Evolutionary conservation across 176 grass and related monocot species (phyloP).

Genomic region (Phyllostachys edulis): DNA sequence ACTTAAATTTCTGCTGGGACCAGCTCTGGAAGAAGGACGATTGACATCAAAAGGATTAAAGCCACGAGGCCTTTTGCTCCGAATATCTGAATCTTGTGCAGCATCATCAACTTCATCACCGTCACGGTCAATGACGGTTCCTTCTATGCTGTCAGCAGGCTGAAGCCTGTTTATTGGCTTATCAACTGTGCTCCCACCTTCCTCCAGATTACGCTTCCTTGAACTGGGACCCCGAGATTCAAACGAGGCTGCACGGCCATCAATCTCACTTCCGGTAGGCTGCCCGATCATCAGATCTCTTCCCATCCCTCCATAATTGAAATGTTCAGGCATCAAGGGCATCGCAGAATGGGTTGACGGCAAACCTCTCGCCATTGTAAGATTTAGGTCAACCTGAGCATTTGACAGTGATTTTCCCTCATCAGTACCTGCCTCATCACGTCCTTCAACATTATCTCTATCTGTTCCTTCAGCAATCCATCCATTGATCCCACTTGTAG

Average conservation of each 20-base stretch:
- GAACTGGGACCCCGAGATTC: conserved; percentile 90
- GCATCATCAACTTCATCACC: conserved; percentile 91
- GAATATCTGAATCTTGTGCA: conserved; percentile 67
- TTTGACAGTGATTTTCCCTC: conserved; percentile 75
- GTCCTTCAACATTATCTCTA: conserved; percentile 65
- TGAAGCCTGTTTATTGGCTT: conserved; percentile 70
- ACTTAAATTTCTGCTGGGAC: conserved; percentile 84
- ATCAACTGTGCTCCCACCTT: conserved; percentile 93
- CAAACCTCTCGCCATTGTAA: conserved; percentile 84
- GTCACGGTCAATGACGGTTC: conserved; percentile 88
- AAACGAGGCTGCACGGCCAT: conserved; percentile 81
- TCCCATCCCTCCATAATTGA: conserved; percentile 65
- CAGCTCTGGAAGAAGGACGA: conserved; percentile 68
- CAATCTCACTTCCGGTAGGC: conserved; percentile 90
- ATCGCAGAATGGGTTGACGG: conserved; percentile 57
- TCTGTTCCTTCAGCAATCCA: conserved; percentile 56
- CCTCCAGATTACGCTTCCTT: conserved; percentile 83
- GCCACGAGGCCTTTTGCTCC: conserved; percentile 66
- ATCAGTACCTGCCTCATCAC: conserved; percentile 66
- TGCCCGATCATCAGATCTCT: conserved; percentile 95
- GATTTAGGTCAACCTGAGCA: conserved; percentile 88
- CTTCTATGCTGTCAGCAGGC: conserved; percentile 90
- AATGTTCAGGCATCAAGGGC: conserved; percentile 53
- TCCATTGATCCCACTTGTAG: conserved; percentile 85
- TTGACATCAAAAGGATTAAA: conserved; percentile 79